A percentile compares a stretch with the other conserved stretches of the same genome.
Evolutionary conservation across 345 rosid species (phyloP).

Genomic region (Mangifera indica): DNA sequence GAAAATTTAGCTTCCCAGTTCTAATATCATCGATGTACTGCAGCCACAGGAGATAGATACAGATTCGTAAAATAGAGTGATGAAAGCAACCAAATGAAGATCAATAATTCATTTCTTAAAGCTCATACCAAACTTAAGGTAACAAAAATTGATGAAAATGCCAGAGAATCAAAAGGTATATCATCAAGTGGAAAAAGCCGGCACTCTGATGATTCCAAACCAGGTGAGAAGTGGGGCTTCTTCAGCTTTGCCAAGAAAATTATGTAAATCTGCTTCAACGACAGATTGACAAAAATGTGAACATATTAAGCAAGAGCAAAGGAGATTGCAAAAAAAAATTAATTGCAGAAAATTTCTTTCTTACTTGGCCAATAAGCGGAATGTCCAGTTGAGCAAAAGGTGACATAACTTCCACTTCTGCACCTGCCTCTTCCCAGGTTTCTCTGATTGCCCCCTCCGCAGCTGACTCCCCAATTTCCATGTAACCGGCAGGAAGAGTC

Average conservation of each 20-base stretch:
- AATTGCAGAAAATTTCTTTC: constrained; percentile 15
- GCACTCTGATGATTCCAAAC: constrained; percentile 91
- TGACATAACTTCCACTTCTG: constrained; percentile 81
- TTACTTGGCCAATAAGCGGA: constrained; percentile 92
- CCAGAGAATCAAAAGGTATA: constrained; percentile 85
- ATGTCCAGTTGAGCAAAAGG: constrained; percentile 94
- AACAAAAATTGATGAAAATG: constrained; percentile 89
- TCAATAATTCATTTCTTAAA: neutral
- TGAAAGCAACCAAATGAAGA: neutral
- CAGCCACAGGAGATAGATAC: constrained; percentile 22
- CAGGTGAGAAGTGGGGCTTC: constrained; percentile 77
- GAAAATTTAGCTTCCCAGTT: constrained; percentile 62
- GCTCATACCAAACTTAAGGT: constrained; percentile 73
- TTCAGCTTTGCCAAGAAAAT: constrained; percentile 89
- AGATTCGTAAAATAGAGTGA: constrained; percentile 5
- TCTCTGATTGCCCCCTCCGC: constrained; percentile 93
- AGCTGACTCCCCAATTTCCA: constrained; percentile 97
- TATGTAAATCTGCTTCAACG: constrained; percentile 73
- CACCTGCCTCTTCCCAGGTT: constrained; percentile 96
- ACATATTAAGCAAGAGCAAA: constrained; percentile 13
- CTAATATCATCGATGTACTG: constrained; percentile 84
- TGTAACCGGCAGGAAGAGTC: constrained; percentile 99
- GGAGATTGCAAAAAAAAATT: neutral
- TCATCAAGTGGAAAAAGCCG: constrained; percentile 73
- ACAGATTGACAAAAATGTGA: constrained; percentile 16